Percentiles rank a stretch among this genome's conserved stretches.
Evolutionary conservation across 805 yeast genomes (phyloP).

Genomic region (Ogataea thermomethanolica): DNA sequence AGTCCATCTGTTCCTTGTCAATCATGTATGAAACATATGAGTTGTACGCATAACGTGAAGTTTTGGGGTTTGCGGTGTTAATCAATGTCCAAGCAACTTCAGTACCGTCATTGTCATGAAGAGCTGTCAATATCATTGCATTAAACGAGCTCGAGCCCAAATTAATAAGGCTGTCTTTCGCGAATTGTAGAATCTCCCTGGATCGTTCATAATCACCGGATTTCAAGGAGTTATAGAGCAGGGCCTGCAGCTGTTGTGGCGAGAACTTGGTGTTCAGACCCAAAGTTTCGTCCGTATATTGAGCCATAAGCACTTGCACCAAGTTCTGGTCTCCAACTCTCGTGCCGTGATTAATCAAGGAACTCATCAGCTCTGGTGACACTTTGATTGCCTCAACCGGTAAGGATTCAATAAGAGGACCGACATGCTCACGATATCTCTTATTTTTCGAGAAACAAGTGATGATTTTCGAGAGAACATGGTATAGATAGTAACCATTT

Average conservation of each 20-base stretch:
- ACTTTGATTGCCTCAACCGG: conserved; percentile 34
- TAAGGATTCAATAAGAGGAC: conserved; percentile 26
- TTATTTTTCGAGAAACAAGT: conserved; percentile 28
- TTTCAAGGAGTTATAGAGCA: conserved; percentile 27
- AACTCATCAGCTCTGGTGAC: conserved; percentile 33
- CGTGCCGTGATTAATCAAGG: conserved; percentile 30
- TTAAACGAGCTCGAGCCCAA: conserved; percentile 25
- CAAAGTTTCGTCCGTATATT: conserved; percentile 22
- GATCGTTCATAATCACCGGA: conserved; percentile 28
- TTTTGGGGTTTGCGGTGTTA: conserved; percentile 11
- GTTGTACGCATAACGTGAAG: conserved; percentile 27
- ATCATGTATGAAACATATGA: conserved; percentile 31
- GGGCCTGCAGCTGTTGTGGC: conserved; percentile 29
- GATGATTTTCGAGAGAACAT: conserved; percentile 26
- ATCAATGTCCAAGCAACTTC: conserved; percentile 31
- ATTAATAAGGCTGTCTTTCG: conserved; percentile 22
- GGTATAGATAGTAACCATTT: conserved; percentile 31
- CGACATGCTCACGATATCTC: conserved; percentile 27
- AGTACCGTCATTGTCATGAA: conserved; percentile 16
- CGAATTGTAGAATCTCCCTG: conserved; percentile 28
- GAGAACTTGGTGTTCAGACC: conserved; percentile 25
- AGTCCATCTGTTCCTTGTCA: conserved; percentile 21
- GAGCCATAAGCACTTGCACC: conserved; percentile 26
- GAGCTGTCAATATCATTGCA: conserved; percentile 31
- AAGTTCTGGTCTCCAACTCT: conserved; percentile 26